A percentile compares a stretch with the other conserved stretches of the same genome.
phyloP scores from a whole-genome alignment of 768 basidiomycete genomes.

The Pisolithus tinctorius region DNA sequence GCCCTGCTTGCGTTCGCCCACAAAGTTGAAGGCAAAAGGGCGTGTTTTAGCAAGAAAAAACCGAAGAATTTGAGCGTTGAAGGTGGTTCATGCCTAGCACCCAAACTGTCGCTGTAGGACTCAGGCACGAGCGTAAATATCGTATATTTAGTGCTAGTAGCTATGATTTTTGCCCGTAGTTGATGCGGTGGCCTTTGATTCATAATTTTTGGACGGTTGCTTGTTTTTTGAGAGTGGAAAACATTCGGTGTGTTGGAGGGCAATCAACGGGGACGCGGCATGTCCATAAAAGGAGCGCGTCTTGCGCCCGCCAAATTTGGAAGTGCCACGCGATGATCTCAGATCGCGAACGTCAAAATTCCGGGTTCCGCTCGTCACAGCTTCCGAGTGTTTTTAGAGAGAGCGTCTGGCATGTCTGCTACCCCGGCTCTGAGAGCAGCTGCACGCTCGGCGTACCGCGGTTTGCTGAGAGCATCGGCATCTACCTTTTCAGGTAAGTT shows the following conservation, averaged over 20 bases:
- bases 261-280: conserved; percentile 21
- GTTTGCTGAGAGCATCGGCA: conserved; percentile 59
- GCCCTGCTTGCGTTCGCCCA: conserved; percentile 1
- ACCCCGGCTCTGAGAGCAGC: conserved; percentile 52
- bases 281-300: conserved; percentile 35
- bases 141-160: conserved; percentile 9
- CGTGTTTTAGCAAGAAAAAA: conserved; percentile 9
- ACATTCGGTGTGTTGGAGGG: conserved; percentile 25
- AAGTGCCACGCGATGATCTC: conserved; percentile 17
- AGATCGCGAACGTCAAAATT: conserved; percentile 20
- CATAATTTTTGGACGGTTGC: conserved; percentile 23
- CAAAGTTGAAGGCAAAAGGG: conserved; percentile 3
- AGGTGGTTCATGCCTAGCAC: background rate
- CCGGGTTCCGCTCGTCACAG: conserved; percentile 9
- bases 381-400: background rate
- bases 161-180: conserved; percentile 11
- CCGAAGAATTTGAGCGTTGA: conserved; percentile 12
- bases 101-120: conserved; percentile 13
- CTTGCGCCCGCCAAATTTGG: conserved; percentile 29
- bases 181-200: conserved; percentile 14
- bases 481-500: conserved; percentile 57
- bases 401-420: conserved; percentile 39
- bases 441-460: conserved; percentile 70
- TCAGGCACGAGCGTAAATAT: conserved; percentile 15
- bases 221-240: conserved; percentile 19